Evolutionary conservation across 371 early-diverging fungal species (phyloP), one percentile per base, ranked within the genome.

Genomic region (Umbelopsis sp.): DNA sequence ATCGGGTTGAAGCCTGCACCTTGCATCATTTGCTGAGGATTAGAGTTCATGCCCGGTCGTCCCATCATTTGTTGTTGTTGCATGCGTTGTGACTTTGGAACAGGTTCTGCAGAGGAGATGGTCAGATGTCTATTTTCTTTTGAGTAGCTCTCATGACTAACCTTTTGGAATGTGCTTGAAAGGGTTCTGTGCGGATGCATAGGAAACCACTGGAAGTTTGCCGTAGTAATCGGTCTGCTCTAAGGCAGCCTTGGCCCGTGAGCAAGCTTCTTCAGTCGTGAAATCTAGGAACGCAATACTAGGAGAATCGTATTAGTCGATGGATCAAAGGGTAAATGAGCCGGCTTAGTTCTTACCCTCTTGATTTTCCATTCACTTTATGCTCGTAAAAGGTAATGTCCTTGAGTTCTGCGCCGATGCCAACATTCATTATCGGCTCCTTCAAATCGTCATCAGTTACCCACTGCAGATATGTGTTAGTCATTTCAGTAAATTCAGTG

Each of bases 361-460:
- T 71, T 67, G 88, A 88, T 76, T 89, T 89, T 48, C 89, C 89
- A 68, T 89, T 89, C 38, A 84, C 79, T 75, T 89, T 89, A 68
- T 87, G 85, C 65, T 89, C 89, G 64, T 76, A 78, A 70, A 89
- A 89, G 16, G 81, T 80, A 29, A 87, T 63, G 24, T 87, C 86
- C 50, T 74, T 76, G 20, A 85, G 69, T 16, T 81, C 78, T 11
- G 66, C 66, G 18, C 67, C 72, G n/a, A 81, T 63, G n/a, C 81
- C 79, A 22, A 76, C 77, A 20, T 85, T 76, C 32, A 73, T 63
- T 14, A 81, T 74, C 32, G 82, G 76, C 20, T 63, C 70, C 41
- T 75, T 76, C 32, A 87, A 71, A 29, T 85, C 81, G 45, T 80
- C 76, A 48, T 87, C 88, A n/a, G 80, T 82, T 9, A 84, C 83